Evolutionary conservation across 2,329 filamentous ascomycete species (phyloP).

Genomic region (Didymella arachidicola): DNA sequence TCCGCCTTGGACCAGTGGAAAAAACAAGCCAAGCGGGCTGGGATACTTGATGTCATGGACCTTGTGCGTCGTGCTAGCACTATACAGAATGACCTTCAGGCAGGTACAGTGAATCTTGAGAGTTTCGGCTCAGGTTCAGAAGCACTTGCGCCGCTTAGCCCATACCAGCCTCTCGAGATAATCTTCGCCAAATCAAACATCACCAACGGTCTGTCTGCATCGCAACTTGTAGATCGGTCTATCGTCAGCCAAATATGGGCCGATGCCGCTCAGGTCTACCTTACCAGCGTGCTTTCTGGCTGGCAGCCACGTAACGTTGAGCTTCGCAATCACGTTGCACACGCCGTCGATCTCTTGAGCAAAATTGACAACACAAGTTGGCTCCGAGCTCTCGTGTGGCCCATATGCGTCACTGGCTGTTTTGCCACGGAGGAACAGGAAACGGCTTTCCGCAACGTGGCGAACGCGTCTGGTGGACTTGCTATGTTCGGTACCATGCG

Average conservation of each 20-base stretch:
- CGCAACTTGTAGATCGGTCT: not conserved
- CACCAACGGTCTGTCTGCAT: not conserved
- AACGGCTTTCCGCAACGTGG: not conserved
- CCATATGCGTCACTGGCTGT: not conserved
- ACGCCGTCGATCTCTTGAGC: not conserved
- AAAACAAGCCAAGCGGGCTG: not conserved
- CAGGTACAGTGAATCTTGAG: not conserved
- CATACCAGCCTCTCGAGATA: not conserved
- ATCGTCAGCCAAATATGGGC: not conserved
- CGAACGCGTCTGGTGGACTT: not conserved
- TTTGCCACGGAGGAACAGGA: not conserved
- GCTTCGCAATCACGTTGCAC: not conserved
- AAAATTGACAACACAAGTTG: not conserved
- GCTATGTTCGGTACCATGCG: not conserved
- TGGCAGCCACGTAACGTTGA: not conserved
- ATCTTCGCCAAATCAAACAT: not conserved
- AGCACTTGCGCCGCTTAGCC: not conserved
- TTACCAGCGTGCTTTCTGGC: not conserved
- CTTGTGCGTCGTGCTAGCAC: not conserved
- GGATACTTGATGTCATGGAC: not conserved
- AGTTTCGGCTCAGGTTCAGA: not conserved
- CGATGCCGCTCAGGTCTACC: not conserved
- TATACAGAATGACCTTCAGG: not conserved
- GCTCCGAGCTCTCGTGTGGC: not conserved
- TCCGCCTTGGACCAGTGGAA: not conserved